A percentile compares a stretch with the other conserved stretches of the same genome.
Conservation (phyloP, 2,329 filamentous ascomycete genomes). For the Exophiala lecanii-corni region DNA sequence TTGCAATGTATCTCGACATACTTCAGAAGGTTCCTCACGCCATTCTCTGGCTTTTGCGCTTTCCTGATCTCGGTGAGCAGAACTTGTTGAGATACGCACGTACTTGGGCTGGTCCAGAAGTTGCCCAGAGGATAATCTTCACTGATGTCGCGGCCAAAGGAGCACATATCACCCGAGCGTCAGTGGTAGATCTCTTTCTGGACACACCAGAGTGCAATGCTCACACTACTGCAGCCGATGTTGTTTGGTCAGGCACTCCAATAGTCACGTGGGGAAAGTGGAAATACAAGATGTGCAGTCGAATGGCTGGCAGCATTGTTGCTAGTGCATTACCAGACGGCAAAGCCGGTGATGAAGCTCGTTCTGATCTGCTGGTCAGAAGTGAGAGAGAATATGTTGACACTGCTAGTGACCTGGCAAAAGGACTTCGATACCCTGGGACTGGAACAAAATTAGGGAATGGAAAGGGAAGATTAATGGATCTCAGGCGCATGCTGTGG, state of each 20-base stretch:
- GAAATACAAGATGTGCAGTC: conserved; percentile 97
- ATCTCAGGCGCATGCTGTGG: conserved; percentile 77
- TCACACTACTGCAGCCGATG: conserved; percentile 93
- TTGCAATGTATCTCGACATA: conserved; percentile 92
- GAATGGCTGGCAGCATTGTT: conserved; percentile 94
- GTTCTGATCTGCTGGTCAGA: conserved; percentile 68
- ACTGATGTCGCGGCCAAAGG: conserved; percentile 96
- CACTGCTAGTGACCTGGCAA: conserved; percentile 64
- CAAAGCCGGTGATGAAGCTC: conserved; percentile 61
- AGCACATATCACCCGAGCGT: conserved; percentile 85
- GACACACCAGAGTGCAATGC: conserved; percentile 98
- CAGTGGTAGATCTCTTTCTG: conserved; percentile 89
- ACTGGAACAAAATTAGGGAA: conserved; percentile 29
- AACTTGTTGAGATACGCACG: conserved; percentile 77
- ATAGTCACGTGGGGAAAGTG: conserved; percentile 86
- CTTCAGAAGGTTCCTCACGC: conserved; percentile 79
- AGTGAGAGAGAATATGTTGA: conserved; percentile 82
- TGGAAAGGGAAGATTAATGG: conserved; percentile 62
- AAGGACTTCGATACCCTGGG: conserved; percentile 56
- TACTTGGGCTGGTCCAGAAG: conserved; percentile 77
- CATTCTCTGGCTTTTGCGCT: conserved; percentile 91
- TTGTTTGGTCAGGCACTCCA: conserved; percentile 93
- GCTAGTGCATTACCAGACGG: conserved; percentile 77
- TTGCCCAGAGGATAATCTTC: conserved; percentile 83
- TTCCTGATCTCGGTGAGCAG: conserved; percentile 85